Evolutionary conservation across 2,329 filamentous ascomycete genomes (phyloP).

Genomic region (Fusarium sarcochroum): DNA sequence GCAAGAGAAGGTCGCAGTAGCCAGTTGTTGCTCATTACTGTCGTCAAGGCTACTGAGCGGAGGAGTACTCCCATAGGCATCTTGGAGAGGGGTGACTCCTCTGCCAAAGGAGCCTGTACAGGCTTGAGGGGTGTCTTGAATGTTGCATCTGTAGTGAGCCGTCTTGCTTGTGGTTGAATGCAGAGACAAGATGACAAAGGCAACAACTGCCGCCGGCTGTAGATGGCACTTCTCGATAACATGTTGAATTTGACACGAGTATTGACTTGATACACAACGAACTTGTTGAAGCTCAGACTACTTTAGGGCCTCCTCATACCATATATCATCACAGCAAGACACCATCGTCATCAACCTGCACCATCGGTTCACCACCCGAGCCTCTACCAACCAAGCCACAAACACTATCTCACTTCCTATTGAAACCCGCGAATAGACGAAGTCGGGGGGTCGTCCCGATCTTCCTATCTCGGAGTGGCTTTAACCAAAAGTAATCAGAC

Average conservation of each 20-base stretch:
- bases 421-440: background rate
- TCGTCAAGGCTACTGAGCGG: slow-evolving; percentile 47
- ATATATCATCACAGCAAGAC: background rate
- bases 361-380: background rate
- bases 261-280: rapidly evolving
- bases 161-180: background rate
- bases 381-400: background rate
- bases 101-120: rapidly evolving
- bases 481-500: background rate
- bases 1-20: slow-evolving; percentile 46
- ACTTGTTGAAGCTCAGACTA: no score
- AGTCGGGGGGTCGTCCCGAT: slow-evolving; percentile 20
- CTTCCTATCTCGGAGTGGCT: slow-evolving; percentile 14
- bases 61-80: slow-evolving; percentile 44
- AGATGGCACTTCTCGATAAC: background rate
- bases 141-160: slow-evolving; percentile 16
- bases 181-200: background rate
- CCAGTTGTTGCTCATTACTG: slow-evolving; percentile 47
- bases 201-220: background rate
- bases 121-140: slow-evolving; percentile 22
- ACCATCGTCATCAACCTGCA: background rate
- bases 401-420: background rate
- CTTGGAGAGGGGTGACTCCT: slow-evolving; percentile 36
- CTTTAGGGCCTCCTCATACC: background rate
- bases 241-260: slow-evolving; percentile 5